Evolutionary conservation across 306 rosid species (phyloP), one percentile per base, ranked within the genome.

Genomic region (Inga leiocalycina): DNA sequence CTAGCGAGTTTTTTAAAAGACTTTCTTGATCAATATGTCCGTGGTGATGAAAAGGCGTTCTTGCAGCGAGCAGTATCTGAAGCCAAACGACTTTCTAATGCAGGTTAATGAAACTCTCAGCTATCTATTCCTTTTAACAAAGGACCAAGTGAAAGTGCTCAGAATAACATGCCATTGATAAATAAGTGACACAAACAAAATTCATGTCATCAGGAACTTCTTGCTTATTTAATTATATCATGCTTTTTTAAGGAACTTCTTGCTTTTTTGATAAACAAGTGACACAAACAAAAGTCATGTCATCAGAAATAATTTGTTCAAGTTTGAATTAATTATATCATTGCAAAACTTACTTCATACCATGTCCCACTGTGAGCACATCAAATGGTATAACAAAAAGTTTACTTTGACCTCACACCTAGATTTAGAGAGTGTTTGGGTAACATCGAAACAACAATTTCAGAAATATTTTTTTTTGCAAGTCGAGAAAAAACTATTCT

Each of bases 31-130:
- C 97, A 84, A 84, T 94, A 91, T 80, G 97, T 89, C 48, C 82
- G 43, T 77, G 98, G 98, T 54, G 98, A 96, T 85, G 85, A 81
- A 79, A 91, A 72, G 57, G 98, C 94, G 67, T 96, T 96, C 86
- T 70, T 89, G 71, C 88, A 79, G 75, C 94, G 79, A 5, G 94
- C 93, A 74, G 94, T 92, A 85, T 92, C 97, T 41, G 99, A 96
- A 85, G 95, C 92, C 68, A 90, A 72, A 84, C 92, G 97, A 78
- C 97, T 96, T 82, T 92, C 99, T 59, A 85, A 82, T 56, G 92
- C 98, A 77, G 98, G 99, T 94, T 81, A 62, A 75, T 75, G 62
- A 76, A 74, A 80, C 69, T 72, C 54, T 35, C 74, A 81, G n/a
- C 79, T 67, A 24, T 66, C 54, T 79, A 34, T 59, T 64, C 51